Evolutionary conservation across 2,329 filamentous ascomycete species (phyloP).

Genomic region (Botrytis elliptica): DNA sequence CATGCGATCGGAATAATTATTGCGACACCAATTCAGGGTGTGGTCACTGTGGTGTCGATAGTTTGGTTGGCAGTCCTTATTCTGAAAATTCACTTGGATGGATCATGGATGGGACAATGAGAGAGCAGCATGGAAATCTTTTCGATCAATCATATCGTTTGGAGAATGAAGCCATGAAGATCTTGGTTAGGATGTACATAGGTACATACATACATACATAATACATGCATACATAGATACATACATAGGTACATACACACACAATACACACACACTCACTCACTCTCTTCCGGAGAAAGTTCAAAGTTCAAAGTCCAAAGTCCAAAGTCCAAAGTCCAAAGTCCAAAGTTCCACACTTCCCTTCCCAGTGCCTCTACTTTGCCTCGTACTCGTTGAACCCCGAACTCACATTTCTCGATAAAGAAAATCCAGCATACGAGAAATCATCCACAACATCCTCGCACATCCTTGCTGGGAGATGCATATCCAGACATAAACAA

Average conservation of each 20-base stretch:
- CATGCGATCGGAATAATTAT: slow-evolving; percentile 2
- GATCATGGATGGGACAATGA: neutral
- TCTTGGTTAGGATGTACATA: neutral
- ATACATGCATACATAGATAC: too few species aligned
- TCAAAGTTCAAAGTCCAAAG: neutral
- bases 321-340: neutral
- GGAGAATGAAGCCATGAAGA: neutral
- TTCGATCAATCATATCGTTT: neutral
- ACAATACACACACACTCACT: too few species aligned
- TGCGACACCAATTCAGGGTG: neutral
- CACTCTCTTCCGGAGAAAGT: neutral
- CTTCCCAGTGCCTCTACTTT: neutral
- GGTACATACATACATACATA: too few species aligned
- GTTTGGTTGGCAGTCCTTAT: neutral
- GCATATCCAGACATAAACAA: slow-evolving; percentile 16
- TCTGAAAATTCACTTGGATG: neutral
- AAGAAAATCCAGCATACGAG: slow-evolving; percentile 12
- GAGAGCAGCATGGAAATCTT: neutral
- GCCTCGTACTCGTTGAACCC: slow-evolving; percentile 6
- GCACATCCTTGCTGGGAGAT: slow-evolving; percentile 3
- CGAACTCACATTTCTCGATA: neutral
- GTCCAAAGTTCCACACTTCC: neutral
- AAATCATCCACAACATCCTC: slow-evolving; percentile 8
- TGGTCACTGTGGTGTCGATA: neutral
- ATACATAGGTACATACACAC: neutral